phyloP scores from a whole-genome alignment of 1,139 yeast species.

The Debaryomyces sp. region DNA sequence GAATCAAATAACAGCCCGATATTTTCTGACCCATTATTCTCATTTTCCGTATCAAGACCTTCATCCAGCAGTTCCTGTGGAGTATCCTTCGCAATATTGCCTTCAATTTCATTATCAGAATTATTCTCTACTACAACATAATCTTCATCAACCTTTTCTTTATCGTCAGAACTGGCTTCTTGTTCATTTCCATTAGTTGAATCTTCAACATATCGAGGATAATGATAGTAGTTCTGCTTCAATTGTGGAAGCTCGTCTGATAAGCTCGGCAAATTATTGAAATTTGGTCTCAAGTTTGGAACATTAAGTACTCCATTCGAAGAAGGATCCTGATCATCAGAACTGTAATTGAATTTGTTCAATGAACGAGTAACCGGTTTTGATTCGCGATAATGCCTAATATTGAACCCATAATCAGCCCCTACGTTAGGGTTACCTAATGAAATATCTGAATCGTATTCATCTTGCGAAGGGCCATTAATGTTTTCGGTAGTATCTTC shows the following conservation, averaged over 20 bases:
- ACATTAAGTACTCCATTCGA: not conserved
- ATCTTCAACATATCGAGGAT: slow-evolving; percentile 21
- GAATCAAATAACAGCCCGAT: slow-evolving; percentile 35
- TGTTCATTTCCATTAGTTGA: slow-evolving; percentile 22
- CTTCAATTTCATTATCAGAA: slow-evolving; percentile 25
- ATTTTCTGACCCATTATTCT: slow-evolving; percentile 12
- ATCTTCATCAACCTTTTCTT: slow-evolving; percentile 17
- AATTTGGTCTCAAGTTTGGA: slow-evolving; percentile 23
- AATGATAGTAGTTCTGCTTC: slow-evolving; percentile 37
- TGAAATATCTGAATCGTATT: slow-evolving; percentile 51
- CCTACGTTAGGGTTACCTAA: slow-evolving; percentile 54
- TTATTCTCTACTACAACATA: slow-evolving; percentile 24
- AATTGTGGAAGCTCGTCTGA: slow-evolving; percentile 30
- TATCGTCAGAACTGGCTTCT: slow-evolving; percentile 13
- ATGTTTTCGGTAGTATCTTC: slow-evolving; percentile 12
- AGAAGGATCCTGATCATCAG: not conserved
- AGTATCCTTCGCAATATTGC: slow-evolving; percentile 13
- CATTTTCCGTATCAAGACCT: slow-evolving; percentile 23
- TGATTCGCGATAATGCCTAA: slow-evolving; percentile 35
- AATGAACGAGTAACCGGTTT: slow-evolving; percentile 7
- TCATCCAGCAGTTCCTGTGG: slow-evolving; percentile 18
- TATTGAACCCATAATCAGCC: slow-evolving; percentile 53
- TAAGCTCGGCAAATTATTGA: slow-evolving; percentile 29
- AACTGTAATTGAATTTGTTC: not conserved
- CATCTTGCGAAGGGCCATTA: slow-evolving; percentile 23